A percentile compares a stretch with the other conserved stretches of the same genome.
phyloP scores from a whole-genome alignment of 495 filamentous ascomycete genomes.

The Podospora comata region DNA sequence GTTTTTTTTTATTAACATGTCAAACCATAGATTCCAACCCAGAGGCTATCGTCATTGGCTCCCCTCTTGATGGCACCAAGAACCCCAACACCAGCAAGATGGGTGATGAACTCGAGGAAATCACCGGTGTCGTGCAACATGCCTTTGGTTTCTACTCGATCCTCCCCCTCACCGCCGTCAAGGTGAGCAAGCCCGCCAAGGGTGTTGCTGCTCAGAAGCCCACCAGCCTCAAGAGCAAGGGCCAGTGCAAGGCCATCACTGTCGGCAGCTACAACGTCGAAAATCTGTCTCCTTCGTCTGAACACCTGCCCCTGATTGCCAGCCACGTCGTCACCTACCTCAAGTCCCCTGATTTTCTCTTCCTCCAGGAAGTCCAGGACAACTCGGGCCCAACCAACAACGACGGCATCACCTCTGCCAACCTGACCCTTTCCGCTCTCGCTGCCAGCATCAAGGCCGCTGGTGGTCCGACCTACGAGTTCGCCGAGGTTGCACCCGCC shows the following conservation, averaged over 20 bases:
- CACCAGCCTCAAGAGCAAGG: constrained; percentile 43
- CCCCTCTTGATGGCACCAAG: constrained; percentile 55
- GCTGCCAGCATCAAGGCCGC: constrained; percentile 37
- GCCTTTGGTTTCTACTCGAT: constrained; percentile 60
- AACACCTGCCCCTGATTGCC: constrained; percentile 49
- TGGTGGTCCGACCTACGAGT: constrained; percentile 45
- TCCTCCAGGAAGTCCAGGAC: constrained; percentile 62
- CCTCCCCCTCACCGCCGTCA: constrained; percentile 53
- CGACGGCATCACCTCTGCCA: constrained; percentile 47
- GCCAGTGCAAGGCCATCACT: constrained; percentile 50
- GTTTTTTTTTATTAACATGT: background rate
- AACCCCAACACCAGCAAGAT: constrained; percentile 54
- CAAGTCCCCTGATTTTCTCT: constrained; percentile 52
- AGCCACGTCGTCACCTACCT: constrained; percentile 54
- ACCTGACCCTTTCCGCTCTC: constrained; percentile 47
- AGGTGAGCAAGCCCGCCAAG: constrained; percentile 34
- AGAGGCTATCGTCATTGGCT: constrained; percentile 57
- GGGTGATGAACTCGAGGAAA: constrained; percentile 53
- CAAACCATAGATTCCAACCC: constrained; percentile 53
- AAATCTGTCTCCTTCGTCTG: constrained; percentile 50
- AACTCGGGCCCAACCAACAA: constrained; percentile 49
- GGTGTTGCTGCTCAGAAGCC: constrained; percentile 30
- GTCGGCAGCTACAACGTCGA: constrained; percentile 61
- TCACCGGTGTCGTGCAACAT: constrained; percentile 57
- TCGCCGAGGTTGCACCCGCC: constrained; percentile 47